These are phyloP conservation scores for Baudoinia panamericana DNA, from an alignment of 495 filamentous ascomycete species.

Conservation along the genomic window DNA sequence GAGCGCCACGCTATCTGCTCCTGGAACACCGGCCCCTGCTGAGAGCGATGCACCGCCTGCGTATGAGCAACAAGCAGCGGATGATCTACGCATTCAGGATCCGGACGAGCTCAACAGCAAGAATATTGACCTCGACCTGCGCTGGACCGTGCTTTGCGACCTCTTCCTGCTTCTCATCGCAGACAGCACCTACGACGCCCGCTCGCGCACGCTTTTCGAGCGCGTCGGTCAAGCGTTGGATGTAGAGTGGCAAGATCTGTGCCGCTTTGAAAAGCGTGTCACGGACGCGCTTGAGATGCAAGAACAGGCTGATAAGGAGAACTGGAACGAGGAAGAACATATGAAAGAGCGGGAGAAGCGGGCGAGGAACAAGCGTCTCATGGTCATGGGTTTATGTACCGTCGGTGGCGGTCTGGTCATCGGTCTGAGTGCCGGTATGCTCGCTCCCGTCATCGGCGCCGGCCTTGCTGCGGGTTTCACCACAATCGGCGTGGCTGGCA, in stretches of 20 bases:
- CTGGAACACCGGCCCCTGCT: slow-evolving; percentile 1
- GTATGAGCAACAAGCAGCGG: slow-evolving; percentile 56
- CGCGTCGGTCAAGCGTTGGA: slow-evolving; percentile 64
- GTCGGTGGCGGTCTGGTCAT: slow-evolving; percentile 94
- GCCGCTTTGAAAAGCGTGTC: slow-evolving; percentile 91
- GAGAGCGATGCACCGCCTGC: slow-evolving; percentile 43
- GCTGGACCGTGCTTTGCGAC: slow-evolving; percentile 96
- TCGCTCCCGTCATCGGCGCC: slow-evolving; percentile 89
- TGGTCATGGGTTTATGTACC: slow-evolving; percentile 94
- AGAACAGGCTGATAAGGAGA: slow-evolving; percentile 79
- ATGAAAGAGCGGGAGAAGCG: slow-evolving; percentile 76
- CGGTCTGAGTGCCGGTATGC: slow-evolving; percentile 78
- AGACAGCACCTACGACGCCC: slow-evolving; percentile 85
- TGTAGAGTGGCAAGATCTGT: slow-evolving; percentile 85
- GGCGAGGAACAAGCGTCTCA: slow-evolving; percentile 65
- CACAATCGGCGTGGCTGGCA: slow-evolving; percentile 85
- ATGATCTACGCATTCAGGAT: slow-evolving; percentile 60
- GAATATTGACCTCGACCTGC: slow-evolving; percentile 87
- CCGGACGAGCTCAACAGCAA: slow-evolving; percentile 69
- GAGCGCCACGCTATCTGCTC: background rate
- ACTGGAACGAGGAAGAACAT: slow-evolving; percentile 92
- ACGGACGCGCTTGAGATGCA: slow-evolving; percentile 98
- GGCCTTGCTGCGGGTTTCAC: slow-evolving; percentile 91
- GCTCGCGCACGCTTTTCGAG: slow-evolving; percentile 77
- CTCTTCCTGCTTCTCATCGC: slow-evolving; percentile 88